Conservation (phyloP, 2,329 filamentous ascomycete genomes). For the Penicillium griseofulvum region DNA sequence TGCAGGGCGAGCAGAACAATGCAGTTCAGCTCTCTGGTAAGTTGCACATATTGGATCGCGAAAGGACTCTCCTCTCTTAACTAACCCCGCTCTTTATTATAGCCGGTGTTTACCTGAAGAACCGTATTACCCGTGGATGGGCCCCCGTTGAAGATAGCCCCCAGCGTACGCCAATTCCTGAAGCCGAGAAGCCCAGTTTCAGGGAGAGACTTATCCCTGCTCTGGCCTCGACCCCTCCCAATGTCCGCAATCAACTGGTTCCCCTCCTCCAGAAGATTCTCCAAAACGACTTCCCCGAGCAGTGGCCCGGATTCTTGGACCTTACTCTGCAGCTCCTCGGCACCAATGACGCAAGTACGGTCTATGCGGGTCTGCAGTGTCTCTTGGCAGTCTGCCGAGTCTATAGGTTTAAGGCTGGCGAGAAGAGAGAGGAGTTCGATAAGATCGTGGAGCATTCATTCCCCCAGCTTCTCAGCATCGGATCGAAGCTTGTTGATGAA, state of each 20-base stretch:
- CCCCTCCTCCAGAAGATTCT: conserved; percentile 94
- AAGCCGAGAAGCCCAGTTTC: conserved; percentile 84
- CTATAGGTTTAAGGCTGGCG: conserved; percentile 88
- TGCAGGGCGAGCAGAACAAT: conserved; percentile 82
- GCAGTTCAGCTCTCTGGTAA: conserved; percentile 85
- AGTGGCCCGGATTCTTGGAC: conserved; percentile 93
- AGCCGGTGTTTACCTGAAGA: conserved; percentile 98
- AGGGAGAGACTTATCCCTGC: conserved; percentile 85
- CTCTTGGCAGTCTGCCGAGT: conserved; percentile 91
- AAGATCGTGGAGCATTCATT: conserved; percentile 91
- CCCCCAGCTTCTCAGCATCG: conserved; percentile 80
- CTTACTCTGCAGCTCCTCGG: conserved; percentile 86
- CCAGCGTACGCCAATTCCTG: conserved; percentile 71
- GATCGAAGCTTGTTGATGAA: conserved; percentile 83
- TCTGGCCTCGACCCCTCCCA: conserved; percentile 73
- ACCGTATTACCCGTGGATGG: conserved; percentile 93
- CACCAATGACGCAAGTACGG: conserved; percentile 78
- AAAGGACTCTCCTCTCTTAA: conserved; percentile 8
- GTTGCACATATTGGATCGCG: conserved; percentile 32
- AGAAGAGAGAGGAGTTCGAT: conserved; percentile 79
- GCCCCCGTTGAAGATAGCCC: conserved; percentile 71
- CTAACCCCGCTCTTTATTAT: conserved; percentile 25
- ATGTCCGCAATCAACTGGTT: conserved; percentile 87
- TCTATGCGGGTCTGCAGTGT: conserved; percentile 92
- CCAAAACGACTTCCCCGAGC: conserved; percentile 88